A percentile compares a stretch with the other conserved stretches of the same genome.
phyloP scores from a whole-genome alignment of 805 yeast species.

The Lipomyces yamanashiensis region DNA sequence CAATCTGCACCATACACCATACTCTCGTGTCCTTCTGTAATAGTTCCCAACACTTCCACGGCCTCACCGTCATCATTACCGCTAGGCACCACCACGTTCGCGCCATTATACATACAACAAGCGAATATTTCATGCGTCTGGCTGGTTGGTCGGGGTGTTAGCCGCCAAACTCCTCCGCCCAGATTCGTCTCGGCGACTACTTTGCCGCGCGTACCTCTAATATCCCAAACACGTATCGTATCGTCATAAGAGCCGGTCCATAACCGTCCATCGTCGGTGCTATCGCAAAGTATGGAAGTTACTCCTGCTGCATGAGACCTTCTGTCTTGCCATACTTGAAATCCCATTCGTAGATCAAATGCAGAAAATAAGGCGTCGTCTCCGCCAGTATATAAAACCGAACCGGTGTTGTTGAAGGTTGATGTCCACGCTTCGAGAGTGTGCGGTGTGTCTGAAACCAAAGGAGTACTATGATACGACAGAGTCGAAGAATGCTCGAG shows the following conservation, averaged over 20 bases:
- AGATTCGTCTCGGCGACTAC: slow-evolving; percentile 54
- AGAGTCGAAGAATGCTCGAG: slow-evolving; percentile 36
- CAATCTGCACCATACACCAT: slow-evolving; percentile 98
- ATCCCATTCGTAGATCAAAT: slow-evolving; percentile 43
- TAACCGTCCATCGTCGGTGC: slow-evolving; percentile 50
- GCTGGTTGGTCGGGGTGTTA: slow-evolving; percentile 61
- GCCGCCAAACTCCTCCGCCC: slow-evolving; percentile 96
- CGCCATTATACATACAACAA: slow-evolving; percentile 97
- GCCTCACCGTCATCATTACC: slow-evolving; percentile 37
- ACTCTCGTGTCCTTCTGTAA: slow-evolving; percentile 69
- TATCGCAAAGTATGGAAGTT: slow-evolving; percentile 64
- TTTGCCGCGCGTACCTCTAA: slow-evolving; percentile 54
- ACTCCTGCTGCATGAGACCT: slow-evolving; percentile 90
- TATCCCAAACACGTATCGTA: slow-evolving; percentile 66
- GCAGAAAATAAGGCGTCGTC: slow-evolving; percentile 72
- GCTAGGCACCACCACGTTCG: slow-evolving; percentile 60
- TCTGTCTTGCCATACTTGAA: slow-evolving; percentile 41
- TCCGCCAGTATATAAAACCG: slow-evolving; percentile 76
- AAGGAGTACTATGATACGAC: background rate
- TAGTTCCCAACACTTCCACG: slow-evolving; percentile 24
- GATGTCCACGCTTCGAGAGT: slow-evolving; percentile 87
- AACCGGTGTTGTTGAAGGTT: slow-evolving; percentile 57
- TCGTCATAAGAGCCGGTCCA: slow-evolving; percentile 97
- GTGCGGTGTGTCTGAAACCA: slow-evolving; percentile 49
- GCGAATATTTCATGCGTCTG: slow-evolving; percentile 49